These are phyloP conservation scores for Suhomyces maxii DNA, from an alignment of 1,139 yeast genomes.

Conservation along the genomic window DNA sequence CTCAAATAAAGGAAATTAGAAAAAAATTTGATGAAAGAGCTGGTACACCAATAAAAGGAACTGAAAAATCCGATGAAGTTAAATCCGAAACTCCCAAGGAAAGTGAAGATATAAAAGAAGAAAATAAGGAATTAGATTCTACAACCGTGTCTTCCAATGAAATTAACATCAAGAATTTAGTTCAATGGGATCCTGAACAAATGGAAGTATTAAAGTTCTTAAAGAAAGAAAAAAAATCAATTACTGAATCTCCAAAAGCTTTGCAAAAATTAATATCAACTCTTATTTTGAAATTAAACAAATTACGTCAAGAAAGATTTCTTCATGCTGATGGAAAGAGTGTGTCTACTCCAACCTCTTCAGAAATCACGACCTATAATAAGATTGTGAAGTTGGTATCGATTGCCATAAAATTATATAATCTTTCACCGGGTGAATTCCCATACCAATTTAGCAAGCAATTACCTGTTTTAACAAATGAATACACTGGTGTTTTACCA, in stretches of 20 bases:
- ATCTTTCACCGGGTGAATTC: conserved; percentile 29
- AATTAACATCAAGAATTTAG: conserved; percentile 35
- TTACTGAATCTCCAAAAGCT: conserved; percentile 28
- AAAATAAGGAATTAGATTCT: conserved; percentile 6
- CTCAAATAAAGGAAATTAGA: conserved; percentile 44
- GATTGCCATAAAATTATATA: conserved; percentile 30
- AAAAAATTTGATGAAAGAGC: conserved; percentile 15
- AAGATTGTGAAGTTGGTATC: conserved; percentile 41
- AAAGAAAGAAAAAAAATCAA: conserved; percentile 26
- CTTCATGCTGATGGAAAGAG: conserved; percentile 31
- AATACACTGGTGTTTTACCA: conserved; percentile 80
- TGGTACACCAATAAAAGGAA: neutral
- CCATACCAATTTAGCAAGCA: conserved; percentile 39
- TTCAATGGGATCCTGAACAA: conserved; percentile 40
- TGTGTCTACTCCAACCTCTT: conserved; percentile 28
- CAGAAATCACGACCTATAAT: conserved; percentile 37
- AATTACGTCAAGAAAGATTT: conserved; percentile 61
- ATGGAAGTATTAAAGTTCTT: conserved; percentile 27
- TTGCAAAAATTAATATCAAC: conserved; percentile 56
- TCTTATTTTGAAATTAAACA: conserved; percentile 58
- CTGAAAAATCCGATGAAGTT: conserved; percentile 8
- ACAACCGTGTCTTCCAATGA: conserved; percentile 11
- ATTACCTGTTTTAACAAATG: conserved; percentile 71
- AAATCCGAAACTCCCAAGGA: neutral
- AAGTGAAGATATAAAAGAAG: conserved; percentile 7